phyloP scores from a whole-genome alignment of 129 eudicot species.

The Pulicaria dysenterica region DNA sequence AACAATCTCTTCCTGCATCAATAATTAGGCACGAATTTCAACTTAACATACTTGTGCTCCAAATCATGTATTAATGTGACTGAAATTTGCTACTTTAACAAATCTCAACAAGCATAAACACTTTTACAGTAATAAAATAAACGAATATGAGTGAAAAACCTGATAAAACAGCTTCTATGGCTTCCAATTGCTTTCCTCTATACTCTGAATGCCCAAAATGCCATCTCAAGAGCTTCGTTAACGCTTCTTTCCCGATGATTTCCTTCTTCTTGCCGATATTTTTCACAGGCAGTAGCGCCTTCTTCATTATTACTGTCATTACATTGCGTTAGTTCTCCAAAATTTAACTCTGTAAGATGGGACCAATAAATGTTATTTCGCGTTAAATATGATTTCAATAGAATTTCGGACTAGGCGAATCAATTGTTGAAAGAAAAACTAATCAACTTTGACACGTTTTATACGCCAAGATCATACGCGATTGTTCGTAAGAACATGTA shows the following conservation, averaged over 20 bases:
- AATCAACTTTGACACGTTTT: background rate
- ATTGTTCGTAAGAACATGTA: background rate
- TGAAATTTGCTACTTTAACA: constrained; percentile 1
- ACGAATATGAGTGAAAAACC: constrained; percentile 36
- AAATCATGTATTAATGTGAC: background rate
- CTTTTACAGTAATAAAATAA: background rate
- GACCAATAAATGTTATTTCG: background rate
- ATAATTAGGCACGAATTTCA: background rate
- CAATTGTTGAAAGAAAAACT: constrained; percentile 1
- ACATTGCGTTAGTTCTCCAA: background rate
- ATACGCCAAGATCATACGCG: background rate
- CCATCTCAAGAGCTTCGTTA: constrained; percentile 93
- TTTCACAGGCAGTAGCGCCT: constrained; percentile 71
- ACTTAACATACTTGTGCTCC: background rate
- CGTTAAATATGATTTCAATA: background rate
- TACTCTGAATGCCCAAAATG: constrained; percentile 87
- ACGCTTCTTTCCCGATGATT: constrained; percentile 66
- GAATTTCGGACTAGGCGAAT: constrained; percentile 2
- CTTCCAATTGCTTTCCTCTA: constrained; percentile 86
- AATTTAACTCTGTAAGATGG: background rate
- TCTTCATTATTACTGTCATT: constrained; percentile 56
- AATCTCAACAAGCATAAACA: constrained; percentile 5
- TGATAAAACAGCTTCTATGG: constrained; percentile 87
- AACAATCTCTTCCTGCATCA: constrained; percentile 82
- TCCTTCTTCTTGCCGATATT: constrained; percentile 49